Conservation (phyloP, 192 early-diverging fungal species). For the Funneliformis mosseae region DNA sequence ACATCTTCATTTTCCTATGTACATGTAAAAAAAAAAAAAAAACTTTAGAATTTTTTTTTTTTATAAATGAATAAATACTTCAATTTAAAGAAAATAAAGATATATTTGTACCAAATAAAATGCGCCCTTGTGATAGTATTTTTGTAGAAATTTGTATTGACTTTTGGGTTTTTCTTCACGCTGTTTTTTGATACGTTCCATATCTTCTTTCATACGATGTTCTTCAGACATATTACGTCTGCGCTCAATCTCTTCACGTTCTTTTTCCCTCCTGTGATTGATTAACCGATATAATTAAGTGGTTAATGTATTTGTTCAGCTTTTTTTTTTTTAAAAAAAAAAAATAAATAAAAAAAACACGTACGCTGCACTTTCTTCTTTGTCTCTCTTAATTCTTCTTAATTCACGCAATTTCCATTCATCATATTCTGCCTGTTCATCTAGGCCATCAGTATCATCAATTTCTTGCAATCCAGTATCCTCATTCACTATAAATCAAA, state of each 20-base stretch:
- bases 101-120: conserved; percentile 68
- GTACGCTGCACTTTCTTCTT: conserved; percentile 69
- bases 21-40: conserved; percentile 35
- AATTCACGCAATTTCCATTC: conserved; percentile 93
- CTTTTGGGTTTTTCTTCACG: conserved; percentile 63
- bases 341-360: too few species aligned
- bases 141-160: conserved; percentile 67
- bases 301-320: not conserved
- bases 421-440: conserved; percentile 87
- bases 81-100: not conserved
- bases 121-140: conserved; percentile 88
- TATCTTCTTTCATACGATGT: conserved; percentile 72
- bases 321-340: not conserved
- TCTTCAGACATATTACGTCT: conserved; percentile 83
- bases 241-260: conserved; percentile 79
- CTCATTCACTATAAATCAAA: conserved; percentile 45
- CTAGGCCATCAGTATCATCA: conserved; percentile 90
- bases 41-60: not conserved
- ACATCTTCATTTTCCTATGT: conserved; percentile 57
- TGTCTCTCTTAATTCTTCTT: conserved; percentile 84
- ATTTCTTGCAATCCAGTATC: conserved; percentile 53
- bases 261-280: conserved; percentile 61
- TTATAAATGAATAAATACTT: not conserved
- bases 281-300: too few species aligned
- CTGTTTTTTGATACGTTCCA: conserved; percentile 59